phyloP scores from a whole-genome alignment of 2,329 filamentous ascomycete species.

The Mycocentrospora acerina region DNA sequence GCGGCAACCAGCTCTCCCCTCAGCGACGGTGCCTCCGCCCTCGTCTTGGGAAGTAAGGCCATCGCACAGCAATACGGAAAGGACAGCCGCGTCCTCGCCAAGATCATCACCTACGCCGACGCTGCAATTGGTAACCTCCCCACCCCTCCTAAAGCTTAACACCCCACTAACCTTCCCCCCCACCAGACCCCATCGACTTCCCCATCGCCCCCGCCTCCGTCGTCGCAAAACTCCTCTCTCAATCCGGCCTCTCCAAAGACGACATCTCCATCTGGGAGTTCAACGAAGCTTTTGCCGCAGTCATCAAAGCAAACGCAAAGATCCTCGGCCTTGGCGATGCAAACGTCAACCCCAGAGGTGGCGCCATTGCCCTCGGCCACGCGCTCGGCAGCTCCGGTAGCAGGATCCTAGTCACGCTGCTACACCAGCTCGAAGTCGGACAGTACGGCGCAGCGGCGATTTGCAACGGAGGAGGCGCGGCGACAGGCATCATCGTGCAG shows the following conservation, averaged over 20 bases:
- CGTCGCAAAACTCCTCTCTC: slow-evolving; percentile 82
- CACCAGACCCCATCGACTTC: slow-evolving; percentile 80
- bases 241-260: slow-evolving; percentile 86
- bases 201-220: slow-evolving; percentile 89
- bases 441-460: slow-evolving; percentile 96
- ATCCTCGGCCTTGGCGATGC: slow-evolving; percentile 79
- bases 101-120: slow-evolving; percentile 82
- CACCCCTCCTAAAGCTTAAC: neutral
- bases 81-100: slow-evolving; percentile 79
- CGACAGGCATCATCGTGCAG: slow-evolving; percentile 89
- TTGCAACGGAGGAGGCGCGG: slow-evolving; percentile 93
- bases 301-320: slow-evolving; percentile 94
- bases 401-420: slow-evolving; percentile 82
- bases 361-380: slow-evolving; percentile 89
- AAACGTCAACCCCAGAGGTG: slow-evolving; percentile 83
- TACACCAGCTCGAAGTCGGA: slow-evolving; percentile 88
- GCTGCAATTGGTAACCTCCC: slow-evolving; percentile 63
- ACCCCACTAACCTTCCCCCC: slow-evolving; percentile 6
- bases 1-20: slow-evolving; percentile 92
- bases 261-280: slow-evolving; percentile 97
- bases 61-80: slow-evolving; percentile 78
- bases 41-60: slow-evolving; percentile 80
- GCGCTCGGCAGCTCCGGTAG: slow-evolving; percentile 92
- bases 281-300: slow-evolving; percentile 95
- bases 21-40: slow-evolving; percentile 89